Evolutionary conservation across 441 rosid species (phyloP), one percentile per base, ranked within the genome.

Genomic region (Populus hybrid): DNA sequence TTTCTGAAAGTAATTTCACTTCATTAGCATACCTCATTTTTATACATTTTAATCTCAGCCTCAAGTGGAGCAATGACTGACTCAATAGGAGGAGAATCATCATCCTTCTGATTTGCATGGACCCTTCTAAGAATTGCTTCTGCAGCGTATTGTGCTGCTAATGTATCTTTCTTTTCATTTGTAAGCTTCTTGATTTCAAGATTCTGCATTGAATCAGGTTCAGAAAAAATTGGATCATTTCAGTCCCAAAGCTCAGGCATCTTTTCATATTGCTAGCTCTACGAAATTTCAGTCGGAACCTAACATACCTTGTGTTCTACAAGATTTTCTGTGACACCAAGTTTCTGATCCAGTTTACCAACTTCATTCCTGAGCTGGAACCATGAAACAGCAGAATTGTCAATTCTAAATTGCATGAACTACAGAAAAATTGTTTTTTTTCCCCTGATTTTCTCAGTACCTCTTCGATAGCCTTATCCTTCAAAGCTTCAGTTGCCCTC

Each of bases 31-130:
- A 91, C 99, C 98, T 90, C 84, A 65, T 88, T 90, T 82, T 89
- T 95, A 20, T 89, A 89, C 82, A 87, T 82, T 84, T 91, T 94
- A 56, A 95, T 85, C 76, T 92, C 91, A 11, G 95, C 91, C 84
- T 94, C 99, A 4, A 95, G 89, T 69, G 98, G 98, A 73, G 98
- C 97, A 45, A 92, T 82, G 74, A 92, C 80, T 53, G 93, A 90
- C 50, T 89, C 93, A 0, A 94, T 78, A 14, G 97, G 90, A 28
- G 85, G 73, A 21, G 87, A 78, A 26, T 89, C 92, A 73, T 90
- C 89, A 9, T 94, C 99, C 83, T 86, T 92, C 53, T 86, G 91
- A 80, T 75, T 81, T 21, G 84, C 87, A 64, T 90, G 89, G 45
- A 94, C 89, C 86, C 97, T 90, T 78, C 97, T 83, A 7, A 94